Evolutionary conservation across 2,329 filamentous ascomycete genomes (phyloP), one percentile per base, ranked within the genome.

Genomic region (Sclerotiophoma versabilis): DNA sequence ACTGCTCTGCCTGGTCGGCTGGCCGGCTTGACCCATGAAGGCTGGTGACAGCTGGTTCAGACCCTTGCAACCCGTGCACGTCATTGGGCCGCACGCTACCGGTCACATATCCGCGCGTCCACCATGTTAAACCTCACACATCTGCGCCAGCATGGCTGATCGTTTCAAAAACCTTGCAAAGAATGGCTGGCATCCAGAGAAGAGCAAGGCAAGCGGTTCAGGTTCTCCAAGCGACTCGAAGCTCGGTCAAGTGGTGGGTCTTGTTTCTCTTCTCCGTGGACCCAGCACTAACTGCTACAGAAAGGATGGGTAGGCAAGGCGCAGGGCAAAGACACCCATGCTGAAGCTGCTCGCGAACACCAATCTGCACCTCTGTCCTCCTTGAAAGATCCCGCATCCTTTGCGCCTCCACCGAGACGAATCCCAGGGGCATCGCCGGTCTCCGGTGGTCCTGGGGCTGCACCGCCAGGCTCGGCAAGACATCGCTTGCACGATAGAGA

Each of bases 381-480:
- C 3, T 81, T 96, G 25, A 87, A 86, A 70, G 92, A 96, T 70
- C 92, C 91, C 1, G 74, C 84, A 1, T 84, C 86, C 14, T 96
- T 96, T 71, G 91, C 85, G 2, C 91, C 92, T 20, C 92, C 92
- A 22, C 92, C 92, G 0, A 93, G 85, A 65, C 89, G 69, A 57
- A 74, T 79, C 12, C 53, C 53, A 11, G 53, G 53, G 27, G 36
- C 41, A 14, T 43, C 53, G 15, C 47, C 53, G 20, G 47, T 47
- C 9, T 19, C 36, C 10, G 76, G 79, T 51, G 75, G 74, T 12
- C 74, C 72, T 6, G 66, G 79, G 12, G 72, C 78, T 12, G 77
- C 57, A 32, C 80, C 22, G 75, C 79, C 73, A 70, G 55, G 73
- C 68, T 48, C 59, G 65, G 60, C 75, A 67, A 50, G 68, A 72